Conservation (phyloP, 208 protist genomes). For the Leptomonas pyrrhocoris region DNA sequence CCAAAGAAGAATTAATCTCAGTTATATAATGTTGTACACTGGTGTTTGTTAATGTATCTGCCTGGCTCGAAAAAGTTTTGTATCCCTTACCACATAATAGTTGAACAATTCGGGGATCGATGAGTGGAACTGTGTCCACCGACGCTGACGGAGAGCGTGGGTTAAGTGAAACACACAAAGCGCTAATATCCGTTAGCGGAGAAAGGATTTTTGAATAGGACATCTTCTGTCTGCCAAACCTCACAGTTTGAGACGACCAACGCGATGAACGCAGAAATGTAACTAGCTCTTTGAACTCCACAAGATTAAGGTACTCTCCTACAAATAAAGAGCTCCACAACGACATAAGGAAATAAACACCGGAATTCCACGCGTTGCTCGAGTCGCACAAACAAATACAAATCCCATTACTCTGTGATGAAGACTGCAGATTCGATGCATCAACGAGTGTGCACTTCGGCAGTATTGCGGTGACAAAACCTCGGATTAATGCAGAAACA, state of each 20-base stretch:
- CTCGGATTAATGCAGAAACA: conserved; percentile 6
- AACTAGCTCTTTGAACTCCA: conserved; percentile 42
- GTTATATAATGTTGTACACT: not conserved
- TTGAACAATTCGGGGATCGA: conserved; percentile 48
- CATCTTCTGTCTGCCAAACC: conserved; percentile 25
- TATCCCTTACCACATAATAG: conserved; percentile 11
- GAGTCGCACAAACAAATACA: conserved; percentile 6
- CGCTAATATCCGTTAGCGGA: conserved; percentile 55
- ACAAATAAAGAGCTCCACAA: conserved; percentile 70
- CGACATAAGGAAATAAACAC: conserved; percentile 30
- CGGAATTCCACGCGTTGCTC: conserved; percentile 18
- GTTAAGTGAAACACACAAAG: conserved; percentile 56
- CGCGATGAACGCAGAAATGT: conserved; percentile 53
- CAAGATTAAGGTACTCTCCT: conserved; percentile 42
- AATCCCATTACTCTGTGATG: not conserved
- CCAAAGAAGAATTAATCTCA: conserved; percentile 24
- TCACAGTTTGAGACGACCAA: conserved; percentile 53
- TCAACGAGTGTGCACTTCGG: conserved; percentile 31
- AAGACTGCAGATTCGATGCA: not conserved
- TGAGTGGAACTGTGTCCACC: conserved; percentile 59
- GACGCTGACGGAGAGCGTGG: conserved; percentile 27
- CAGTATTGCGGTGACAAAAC: conserved; percentile 14
- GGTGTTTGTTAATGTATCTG: not conserved
- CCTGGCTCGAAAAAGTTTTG: not conserved
- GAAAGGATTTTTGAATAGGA: conserved; percentile 50